Evolutionary conservation across 2,329 filamentous ascomycete species (phyloP), one percentile per base, ranked within the genome.

Genomic region (Xylariaceae sp.): DNA sequence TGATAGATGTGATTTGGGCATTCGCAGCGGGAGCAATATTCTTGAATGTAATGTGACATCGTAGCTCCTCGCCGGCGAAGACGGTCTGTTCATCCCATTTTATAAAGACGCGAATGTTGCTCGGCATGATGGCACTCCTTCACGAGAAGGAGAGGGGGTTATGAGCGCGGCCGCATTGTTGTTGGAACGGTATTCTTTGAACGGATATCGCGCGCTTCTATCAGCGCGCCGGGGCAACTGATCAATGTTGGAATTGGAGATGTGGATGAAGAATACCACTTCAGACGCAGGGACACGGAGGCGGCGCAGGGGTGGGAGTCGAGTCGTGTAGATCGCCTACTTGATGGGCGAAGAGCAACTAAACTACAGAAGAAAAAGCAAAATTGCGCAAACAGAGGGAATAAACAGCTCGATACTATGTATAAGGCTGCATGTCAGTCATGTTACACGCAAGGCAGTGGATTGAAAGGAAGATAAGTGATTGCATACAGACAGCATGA

Each of bases 11-110:
- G 39, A 62, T 50, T 45, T 68, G 66, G 37, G n/a, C n/a, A n/a
- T 54, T 63, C 27, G 66, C 54, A 32, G 69, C 70, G 40, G 77
- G 63, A 34, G 80, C 76, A 52, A 91, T 78, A 65, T 98, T 98
- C 70, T 86, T 92, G 72, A 98, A 98, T 40, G 88, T 96, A 66
- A 98, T 95, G 56, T 85, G 90, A 70, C 93, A 97, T 71, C 91
- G 88, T 62, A 97, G 80, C 63, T 95, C 86, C 74, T 98, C 93
- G 68, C 93, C 93, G 46, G 93, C 88, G 70, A 97, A 98, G 60
- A 98, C 88, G 51, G 88, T 91, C 67, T 92, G 84, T 64, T 95
- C 88, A 66, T 89, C 86, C 87, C 92, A 98, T 71, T 85, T 84
- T 67, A 98, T 88, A 67, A 92, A 95, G 68, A 96, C 92, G 67